These are phyloP conservation scores for Tolypocladium guangdongense DNA, from an alignment of 2,329 filamentous ascomycete species.

Conservation along the genomic window DNA sequence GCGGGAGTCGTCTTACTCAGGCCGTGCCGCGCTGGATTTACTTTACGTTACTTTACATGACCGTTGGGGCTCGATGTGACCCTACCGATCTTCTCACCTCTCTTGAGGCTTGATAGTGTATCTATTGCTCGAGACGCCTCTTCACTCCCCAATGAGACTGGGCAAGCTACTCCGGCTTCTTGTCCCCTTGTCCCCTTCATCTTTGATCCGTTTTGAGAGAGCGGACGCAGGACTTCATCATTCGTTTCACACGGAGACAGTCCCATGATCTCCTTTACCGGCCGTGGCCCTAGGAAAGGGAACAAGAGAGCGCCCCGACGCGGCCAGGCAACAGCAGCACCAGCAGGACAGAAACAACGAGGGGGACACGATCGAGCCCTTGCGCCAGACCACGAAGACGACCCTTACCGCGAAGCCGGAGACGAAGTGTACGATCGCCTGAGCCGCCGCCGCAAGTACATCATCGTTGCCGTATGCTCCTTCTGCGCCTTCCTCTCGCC, in stretches of 20 bases:
- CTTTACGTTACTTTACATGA: too few relatives aligned
- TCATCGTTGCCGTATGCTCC: constrained; percentile 59
- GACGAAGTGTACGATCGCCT: constrained; percentile 53
- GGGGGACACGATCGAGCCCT: neutral
- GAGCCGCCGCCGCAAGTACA: constrained; percentile 46
- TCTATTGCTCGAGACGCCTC: neutral
- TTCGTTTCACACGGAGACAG: neutral
- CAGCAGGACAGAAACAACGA: neutral
- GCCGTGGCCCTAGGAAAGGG: neutral
- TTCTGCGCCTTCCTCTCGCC: constrained; percentile 70
- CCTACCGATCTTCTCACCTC: neutral
- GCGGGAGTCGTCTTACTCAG: neutral
- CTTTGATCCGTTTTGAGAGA: neutral
- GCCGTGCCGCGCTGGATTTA: neutral
- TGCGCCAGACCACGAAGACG: constrained; percentile 18
- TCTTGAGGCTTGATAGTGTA: neutral
- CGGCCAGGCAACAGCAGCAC: neutral
- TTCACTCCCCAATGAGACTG: neutral
- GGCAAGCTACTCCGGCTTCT: neutral
- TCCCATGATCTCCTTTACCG: too few relatives aligned
- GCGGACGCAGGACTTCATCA: neutral
- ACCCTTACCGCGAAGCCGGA: constrained; percentile 12
- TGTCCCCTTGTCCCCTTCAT: neutral
- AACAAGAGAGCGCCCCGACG: neutral
- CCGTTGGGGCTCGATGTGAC: neutral